Evolutionary conservation across 2,329 filamentous ascomycete species (phyloP).

Genomic region (Juglanconis oblonga): DNA sequence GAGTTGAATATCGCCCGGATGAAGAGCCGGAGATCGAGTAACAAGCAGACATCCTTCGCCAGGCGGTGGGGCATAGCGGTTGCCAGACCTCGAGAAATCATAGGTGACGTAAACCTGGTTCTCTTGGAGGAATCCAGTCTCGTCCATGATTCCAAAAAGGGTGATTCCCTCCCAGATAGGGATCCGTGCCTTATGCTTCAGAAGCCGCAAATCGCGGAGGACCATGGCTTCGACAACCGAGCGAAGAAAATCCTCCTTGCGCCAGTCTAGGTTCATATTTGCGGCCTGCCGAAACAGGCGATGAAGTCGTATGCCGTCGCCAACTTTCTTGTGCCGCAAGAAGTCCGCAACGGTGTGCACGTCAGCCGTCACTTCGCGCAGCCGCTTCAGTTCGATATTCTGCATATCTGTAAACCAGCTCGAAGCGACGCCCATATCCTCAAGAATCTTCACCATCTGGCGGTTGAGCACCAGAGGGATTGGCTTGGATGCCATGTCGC

Average conservation of each 20-base stretch:
- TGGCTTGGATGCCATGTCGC: conserved; percentile 64
- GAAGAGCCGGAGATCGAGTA: conserved; percentile 76
- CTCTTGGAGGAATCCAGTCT: conserved; percentile 65
- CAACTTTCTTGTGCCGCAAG: conserved; percentile 60
- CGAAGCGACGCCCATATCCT: conserved; percentile 65
- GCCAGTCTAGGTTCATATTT: conserved; percentile 61
- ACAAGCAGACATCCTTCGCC: conserved; percentile 53
- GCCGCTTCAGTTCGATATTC: conserved; percentile 53
- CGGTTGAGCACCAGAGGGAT: conserved; percentile 72
- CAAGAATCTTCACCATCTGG: conserved; percentile 80
- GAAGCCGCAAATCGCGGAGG: conserved; percentile 65
- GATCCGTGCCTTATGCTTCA: conserved; percentile 79
- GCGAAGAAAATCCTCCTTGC: conserved; percentile 66
- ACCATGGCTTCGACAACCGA: conserved; percentile 67
- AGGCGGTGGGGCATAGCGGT: conserved; percentile 22
- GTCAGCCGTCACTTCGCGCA: conserved; percentile 58
- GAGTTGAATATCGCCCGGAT: conserved; percentile 76
- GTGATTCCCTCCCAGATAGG: conserved; percentile 69
- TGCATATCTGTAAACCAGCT: conserved; percentile 65
- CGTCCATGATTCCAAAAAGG: conserved; percentile 80
- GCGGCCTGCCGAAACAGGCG: conserved; percentile 60
- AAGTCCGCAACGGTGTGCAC: conserved; percentile 64
- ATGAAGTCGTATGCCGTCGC: conserved; percentile 57
- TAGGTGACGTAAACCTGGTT: conserved; percentile 67
- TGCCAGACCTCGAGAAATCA: conserved; percentile 28